Conservation (phyloP, 257 asterid species). For the Petunia axillaris region DNA sequence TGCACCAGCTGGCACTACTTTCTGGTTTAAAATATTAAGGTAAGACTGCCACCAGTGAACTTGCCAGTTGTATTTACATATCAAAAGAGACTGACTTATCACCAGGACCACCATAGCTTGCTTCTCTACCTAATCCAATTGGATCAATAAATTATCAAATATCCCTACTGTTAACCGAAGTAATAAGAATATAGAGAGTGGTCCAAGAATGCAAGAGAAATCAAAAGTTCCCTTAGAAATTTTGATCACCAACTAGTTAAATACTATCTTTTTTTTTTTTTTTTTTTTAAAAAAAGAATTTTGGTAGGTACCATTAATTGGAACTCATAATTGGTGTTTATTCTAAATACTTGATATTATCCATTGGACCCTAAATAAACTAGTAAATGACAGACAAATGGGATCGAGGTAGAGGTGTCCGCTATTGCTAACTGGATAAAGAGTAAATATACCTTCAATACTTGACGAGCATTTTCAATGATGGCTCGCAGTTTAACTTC, state of each 20-base stretch:
- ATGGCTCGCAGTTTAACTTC: constrained; percentile 82
- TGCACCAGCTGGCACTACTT: neutral
- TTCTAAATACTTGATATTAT: constrained; percentile 13
- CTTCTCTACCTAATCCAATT: constrained; percentile 35
- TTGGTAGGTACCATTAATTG: neutral
- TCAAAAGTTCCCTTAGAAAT: constrained; percentile 9
- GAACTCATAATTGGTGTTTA: neutral
- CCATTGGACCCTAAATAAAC: neutral
- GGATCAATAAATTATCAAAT: constrained; percentile 23
- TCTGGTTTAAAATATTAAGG: constrained; percentile 10
- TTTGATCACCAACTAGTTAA: neutral
- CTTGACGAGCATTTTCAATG: constrained; percentile 90
- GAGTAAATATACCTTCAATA: constrained; percentile 58
- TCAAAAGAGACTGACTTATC: constrained; percentile 16
- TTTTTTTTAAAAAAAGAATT: neutral
- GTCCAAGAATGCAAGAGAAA: constrained; percentile 10
- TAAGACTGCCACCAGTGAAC: constrained; percentile 13
- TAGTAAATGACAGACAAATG: neutral
- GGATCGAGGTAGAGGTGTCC: neutral
- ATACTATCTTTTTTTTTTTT: neutral
- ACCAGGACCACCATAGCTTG: constrained; percentile 32
- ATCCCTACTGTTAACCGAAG: constrained; percentile 15
- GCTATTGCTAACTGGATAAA: constrained; percentile 14
- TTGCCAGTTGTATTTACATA: constrained; percentile 18
- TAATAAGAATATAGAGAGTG: neutral